A percentile compares a stretch with the other conserved stretches of the same genome.
phyloP scores from a whole-genome alignment of 2,329 filamentous ascomycete species.

The Epichloe sibirici region DNA sequence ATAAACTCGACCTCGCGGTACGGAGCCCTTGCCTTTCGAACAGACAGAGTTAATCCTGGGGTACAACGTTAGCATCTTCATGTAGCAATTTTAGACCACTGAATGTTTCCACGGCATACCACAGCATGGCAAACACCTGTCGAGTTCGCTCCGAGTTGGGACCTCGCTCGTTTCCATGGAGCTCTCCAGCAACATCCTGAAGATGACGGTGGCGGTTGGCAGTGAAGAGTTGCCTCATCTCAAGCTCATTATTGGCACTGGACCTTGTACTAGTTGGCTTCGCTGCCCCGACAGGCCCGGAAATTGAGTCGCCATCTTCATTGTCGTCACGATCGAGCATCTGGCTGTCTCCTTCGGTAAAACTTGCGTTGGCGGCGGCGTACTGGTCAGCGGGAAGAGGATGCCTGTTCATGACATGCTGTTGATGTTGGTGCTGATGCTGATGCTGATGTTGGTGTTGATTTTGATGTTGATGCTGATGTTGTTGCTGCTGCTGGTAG shows the following conservation, averaged over 20 bases:
- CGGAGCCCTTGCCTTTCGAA: slow-evolving; percentile 66
- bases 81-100: not conserved
- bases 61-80: not conserved
- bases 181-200: slow-evolving; percentile 60
- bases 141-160: slow-evolving; percentile 73
- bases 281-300: slow-evolving; percentile 30
- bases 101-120: slow-evolving; percentile 38
- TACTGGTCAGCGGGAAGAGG: slow-evolving; percentile 43
- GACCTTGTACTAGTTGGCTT: slow-evolving; percentile 51
- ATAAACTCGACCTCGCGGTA: slow-evolving; percentile 86
- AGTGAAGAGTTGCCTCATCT: slow-evolving; percentile 65
- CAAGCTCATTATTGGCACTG: slow-evolving; percentile 68
- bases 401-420: slow-evolving; percentile 31
- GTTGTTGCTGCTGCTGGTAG: slow-evolving; percentile 25
- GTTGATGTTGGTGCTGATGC: slow-evolving; percentile 27
- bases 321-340: slow-evolving; percentile 48
- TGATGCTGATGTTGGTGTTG: slow-evolving; percentile 15
- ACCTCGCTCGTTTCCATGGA: slow-evolving; percentile 68
- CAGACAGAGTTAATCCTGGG: slow-evolving; percentile 62
- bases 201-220: slow-evolving; percentile 55
- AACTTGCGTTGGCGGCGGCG: slow-evolving; percentile 34
- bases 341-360: slow-evolving; percentile 45
- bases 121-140: slow-evolving; percentile 81
- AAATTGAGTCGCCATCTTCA: slow-evolving; percentile 43
- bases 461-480: slow-evolving; percentile 22